Percentiles rank a stretch among this genome's conserved stretches.
Evolutionary conservation across 2,329 filamentous ascomycete genomes (phyloP).

Genomic region (Kalaharituber pfeilii): DNA sequence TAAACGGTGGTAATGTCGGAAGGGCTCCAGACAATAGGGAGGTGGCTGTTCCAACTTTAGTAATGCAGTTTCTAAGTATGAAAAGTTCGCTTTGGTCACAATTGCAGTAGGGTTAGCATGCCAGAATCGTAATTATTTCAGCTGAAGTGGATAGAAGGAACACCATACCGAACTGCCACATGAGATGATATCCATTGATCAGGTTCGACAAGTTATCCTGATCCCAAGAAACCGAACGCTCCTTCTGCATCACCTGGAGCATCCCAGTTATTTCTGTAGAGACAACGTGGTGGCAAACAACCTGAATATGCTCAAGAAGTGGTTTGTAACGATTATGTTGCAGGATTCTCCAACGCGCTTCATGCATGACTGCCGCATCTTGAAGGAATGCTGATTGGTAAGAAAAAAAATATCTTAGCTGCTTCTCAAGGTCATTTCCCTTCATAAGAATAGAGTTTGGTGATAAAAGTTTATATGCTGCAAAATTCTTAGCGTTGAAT

Average conservation of each 20-base stretch:
- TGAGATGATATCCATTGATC: background rate
- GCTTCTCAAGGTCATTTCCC: background rate
- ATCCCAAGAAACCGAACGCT: background rate
- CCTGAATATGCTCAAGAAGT: background rate
- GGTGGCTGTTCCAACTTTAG: background rate
- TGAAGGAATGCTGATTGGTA: background rate
- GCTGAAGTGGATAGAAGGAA: too few species aligned
- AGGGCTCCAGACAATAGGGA: background rate
- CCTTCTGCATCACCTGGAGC: background rate
- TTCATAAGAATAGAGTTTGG: background rate
- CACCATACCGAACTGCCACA: background rate
- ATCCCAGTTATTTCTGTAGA: background rate
- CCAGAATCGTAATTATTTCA: background rate
- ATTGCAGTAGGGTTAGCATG: background rate
- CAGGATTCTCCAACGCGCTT: background rate
- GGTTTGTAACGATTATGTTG: background rate
- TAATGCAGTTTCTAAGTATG: too few species aligned
- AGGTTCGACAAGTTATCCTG: background rate
- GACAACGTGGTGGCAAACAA: background rate
- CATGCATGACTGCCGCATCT: background rate
- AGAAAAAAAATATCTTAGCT: background rate
- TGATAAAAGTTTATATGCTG: background rate
- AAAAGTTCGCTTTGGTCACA: too few species aligned
- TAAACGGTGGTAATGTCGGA: background rate
- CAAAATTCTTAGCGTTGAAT: background rate